phyloP scores from a whole-genome alignment of 805 yeast species.

The Kazachstania viticola region DNA sequence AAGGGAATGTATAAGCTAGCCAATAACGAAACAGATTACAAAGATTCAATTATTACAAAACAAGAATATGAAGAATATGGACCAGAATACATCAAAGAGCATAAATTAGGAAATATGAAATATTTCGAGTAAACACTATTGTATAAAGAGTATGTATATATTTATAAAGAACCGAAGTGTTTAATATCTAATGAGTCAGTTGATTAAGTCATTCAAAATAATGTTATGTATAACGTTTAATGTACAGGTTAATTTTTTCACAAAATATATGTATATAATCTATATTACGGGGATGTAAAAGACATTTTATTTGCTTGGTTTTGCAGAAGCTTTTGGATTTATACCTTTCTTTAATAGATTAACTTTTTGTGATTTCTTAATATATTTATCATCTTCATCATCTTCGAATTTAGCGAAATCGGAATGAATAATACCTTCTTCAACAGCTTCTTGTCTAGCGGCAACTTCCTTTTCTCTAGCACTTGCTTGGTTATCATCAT shows the following conservation, averaged over 20 bases:
- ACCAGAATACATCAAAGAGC: conserved; percentile 78
- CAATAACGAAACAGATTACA: conserved; percentile 32
- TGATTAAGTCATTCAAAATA: too few species aligned
- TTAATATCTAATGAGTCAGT: too few species aligned
- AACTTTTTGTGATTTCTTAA: conserved; percentile 56
- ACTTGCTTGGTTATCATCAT: conserved; percentile 76
- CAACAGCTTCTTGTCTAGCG: conserved; percentile 73
- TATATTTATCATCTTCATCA: conserved; percentile 61
- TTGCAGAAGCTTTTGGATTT: conserved; percentile 40
- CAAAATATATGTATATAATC: too few species aligned
- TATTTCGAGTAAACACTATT: conserved; percentile 12
- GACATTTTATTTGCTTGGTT: too few species aligned
- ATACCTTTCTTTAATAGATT: conserved; percentile 60
- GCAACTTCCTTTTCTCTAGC: conserved; percentile 73
- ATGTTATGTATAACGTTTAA: too few species aligned
- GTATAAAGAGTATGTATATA: too few species aligned
- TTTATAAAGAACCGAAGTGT: too few species aligned
- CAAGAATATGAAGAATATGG: conserved; percentile 84
- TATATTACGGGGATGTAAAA: too few species aligned
- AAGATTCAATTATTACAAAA: conserved; percentile 43
- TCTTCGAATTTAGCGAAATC: conserved; percentile 80
- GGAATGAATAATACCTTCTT: conserved; percentile 70
- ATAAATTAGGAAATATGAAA: conserved; percentile 54
- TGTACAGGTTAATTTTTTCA: too few species aligned
- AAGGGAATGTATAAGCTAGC: conserved; percentile 86